Evolutionary conservation across 306 rosid genomes (phyloP), one percentile per base, ranked within the genome.

Genomic region (Sechiopsis laciniata): DNA sequence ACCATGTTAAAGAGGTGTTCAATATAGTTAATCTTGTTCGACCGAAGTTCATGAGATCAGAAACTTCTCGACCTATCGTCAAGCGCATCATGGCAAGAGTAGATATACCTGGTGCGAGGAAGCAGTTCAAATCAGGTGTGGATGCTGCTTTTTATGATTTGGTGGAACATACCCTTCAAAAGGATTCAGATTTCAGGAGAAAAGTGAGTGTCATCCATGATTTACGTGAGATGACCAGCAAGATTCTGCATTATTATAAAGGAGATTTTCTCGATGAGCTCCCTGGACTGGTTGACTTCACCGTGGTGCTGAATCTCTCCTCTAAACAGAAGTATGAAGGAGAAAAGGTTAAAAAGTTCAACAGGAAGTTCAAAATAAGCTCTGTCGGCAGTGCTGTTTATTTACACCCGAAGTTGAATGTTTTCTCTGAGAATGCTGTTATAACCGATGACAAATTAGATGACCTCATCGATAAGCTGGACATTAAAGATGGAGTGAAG

Each of bases 221-320:
- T 79, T 79, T 94, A 78, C 92, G 99, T 19, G 99, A 94, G 84
- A 89, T 94, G 96, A 94, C 97, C 0, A 77, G 92, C 81, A 81
- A 84, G 63, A 89, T 94, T 42, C 90, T 94, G 14, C 99, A 94
- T 68, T 94, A 94, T 57, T 94, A 91, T 42, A 90, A 86, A 84
- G 99, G 99, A 55, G 99, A 94, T 85, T 89, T 88, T 79, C 91
- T 94, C 12, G 99, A 94, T 52, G 99, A 94, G 83, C 99, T 94
- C 78, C 99, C 97, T 21, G 99, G 99, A 53, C 86, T 94, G 3
- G 82, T 82, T 17, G 99, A 94, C 83, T 89, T 87, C 74, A 89
- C 96, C 2, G 87, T 94, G 50, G 77, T 89, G 4, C 82, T 94
- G 20, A 94, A 83, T 62, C 90, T 94, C 59, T 81, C 85, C 48